Conservation (phyloP, 148 eudicot species). For the Chenopodium quinoa region DNA sequence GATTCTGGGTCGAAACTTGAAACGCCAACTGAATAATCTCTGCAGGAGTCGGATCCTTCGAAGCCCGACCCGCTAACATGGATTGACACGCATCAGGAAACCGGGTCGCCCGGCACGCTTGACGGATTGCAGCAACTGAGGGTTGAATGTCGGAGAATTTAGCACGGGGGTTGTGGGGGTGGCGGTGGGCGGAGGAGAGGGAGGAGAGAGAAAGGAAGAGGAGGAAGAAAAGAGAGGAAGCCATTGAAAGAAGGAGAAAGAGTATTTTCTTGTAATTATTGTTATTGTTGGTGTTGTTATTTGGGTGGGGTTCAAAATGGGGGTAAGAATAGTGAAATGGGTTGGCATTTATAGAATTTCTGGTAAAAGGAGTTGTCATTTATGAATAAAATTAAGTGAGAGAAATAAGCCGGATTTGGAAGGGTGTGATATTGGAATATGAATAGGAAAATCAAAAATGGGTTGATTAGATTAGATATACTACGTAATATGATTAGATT, state of each 20-base stretch:
- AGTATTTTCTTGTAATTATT: slow-evolving; percentile 6
- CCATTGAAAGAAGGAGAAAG: slow-evolving; percentile 31
- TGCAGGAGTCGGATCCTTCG: slow-evolving; percentile 29
- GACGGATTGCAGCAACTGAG: slow-evolving; percentile 29
- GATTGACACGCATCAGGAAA: slow-evolving; percentile 48
- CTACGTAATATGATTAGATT: too few species aligned
- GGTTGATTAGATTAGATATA: background rate
- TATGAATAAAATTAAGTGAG: background rate
- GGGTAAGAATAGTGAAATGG: background rate
- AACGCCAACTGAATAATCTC: slow-evolving; percentile 48
- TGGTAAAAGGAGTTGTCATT: background rate
- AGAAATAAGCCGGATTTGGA: background rate
- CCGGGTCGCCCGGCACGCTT: slow-evolving; percentile 58
- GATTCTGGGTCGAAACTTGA: slow-evolving; percentile 30
- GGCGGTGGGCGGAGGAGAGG: slow-evolving; percentile 31
- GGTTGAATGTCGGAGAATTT: background rate
- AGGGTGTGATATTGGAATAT: background rate
- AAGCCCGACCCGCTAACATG: slow-evolving; percentile 28
- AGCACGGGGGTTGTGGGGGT: slow-evolving; percentile 24
- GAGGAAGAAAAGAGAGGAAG: slow-evolving; percentile 29
- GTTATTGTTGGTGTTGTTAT: too few species aligned
- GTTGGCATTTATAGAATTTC: slow-evolving; percentile 2
- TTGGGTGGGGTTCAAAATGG: slow-evolving; percentile 2
- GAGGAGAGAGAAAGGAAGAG: slow-evolving; percentile 25
- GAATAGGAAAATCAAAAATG: background rate